Conservation (phyloP, 495 filamentous ascomycete genomes). For the Apodospora peruviana region DNA sequence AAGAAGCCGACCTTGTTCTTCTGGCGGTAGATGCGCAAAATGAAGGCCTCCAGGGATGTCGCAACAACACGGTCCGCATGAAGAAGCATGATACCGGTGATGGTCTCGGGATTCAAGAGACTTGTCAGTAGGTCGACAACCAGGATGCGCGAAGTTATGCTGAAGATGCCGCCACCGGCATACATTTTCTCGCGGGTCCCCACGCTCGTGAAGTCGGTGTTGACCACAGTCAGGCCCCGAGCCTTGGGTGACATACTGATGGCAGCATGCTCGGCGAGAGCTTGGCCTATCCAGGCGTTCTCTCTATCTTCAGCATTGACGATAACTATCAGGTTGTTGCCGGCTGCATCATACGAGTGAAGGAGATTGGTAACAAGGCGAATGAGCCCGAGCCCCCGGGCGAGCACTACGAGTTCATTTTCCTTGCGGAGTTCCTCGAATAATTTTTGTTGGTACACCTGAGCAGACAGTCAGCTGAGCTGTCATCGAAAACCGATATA, state of each 20-base stretch:
- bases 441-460: conserved; percentile 82
- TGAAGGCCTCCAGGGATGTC: conserved; percentile 90
- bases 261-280: conserved; percentile 88
- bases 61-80: conserved; percentile 86
- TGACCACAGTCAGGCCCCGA: conserved; percentile 82
- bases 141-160: conserved; percentile 91
- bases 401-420: conserved; percentile 89
- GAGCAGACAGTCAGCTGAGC: background rate
- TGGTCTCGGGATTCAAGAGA: conserved; percentile 74
- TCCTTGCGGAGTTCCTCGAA: conserved; percentile 84
- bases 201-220: conserved; percentile 88
- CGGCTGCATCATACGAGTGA: conserved; percentile 93
- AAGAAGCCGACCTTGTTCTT: conserved; percentile 89
- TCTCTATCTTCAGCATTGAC: conserved; percentile 90
- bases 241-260: conserved; percentile 69
- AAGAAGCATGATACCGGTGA: conserved; percentile 82
- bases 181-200: conserved; percentile 86
- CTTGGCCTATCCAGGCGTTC: conserved; percentile 90
- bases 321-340: conserved; percentile 84
- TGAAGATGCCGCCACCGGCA: conserved; percentile 81
- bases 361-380: conserved; percentile 88
- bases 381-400: conserved; percentile 85
- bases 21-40: conserved; percentile 87
- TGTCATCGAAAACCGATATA: too few species aligned
- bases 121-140: conserved; percentile 86